Conservation (phyloP, 1,139 yeast species). For the Blastobotrys malaysiensis region DNA sequence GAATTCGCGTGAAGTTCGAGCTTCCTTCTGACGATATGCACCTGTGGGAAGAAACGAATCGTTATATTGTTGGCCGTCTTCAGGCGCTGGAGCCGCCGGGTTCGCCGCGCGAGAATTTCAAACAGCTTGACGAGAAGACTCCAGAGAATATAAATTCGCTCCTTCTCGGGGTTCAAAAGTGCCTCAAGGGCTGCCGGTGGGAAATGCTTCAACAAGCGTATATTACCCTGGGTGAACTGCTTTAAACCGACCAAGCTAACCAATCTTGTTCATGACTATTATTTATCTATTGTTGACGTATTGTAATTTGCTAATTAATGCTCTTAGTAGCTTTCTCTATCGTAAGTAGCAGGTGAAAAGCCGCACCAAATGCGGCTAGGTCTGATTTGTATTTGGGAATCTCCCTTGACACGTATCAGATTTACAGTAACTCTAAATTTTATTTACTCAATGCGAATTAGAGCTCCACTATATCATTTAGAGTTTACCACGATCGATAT, state of each 20-base stretch:
- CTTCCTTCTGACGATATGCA: slow-evolving; percentile 6
- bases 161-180: neutral
- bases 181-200: slow-evolving; percentile 15
- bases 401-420: too few species aligned
- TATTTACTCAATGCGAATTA: too few species aligned
- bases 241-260: neutral
- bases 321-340: too few species aligned
- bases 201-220: slow-evolving; percentile 17
- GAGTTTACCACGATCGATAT: too few species aligned
- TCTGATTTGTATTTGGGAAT: neutral
- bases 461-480: too few species aligned
- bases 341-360: neutral
- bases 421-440: too few species aligned
- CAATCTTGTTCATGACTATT: neutral
- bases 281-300: neutral
- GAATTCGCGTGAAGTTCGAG: slow-evolving; percentile 1
- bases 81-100: slow-evolving; percentile 12
- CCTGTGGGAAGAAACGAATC: slow-evolving; percentile 12
- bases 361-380: neutral
- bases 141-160: slow-evolving; percentile 9
- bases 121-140: neutral
- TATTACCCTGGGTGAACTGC: slow-evolving; percentile 12
- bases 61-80: slow-evolving; percentile 13
- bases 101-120: neutral
- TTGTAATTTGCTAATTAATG: neutral